A percentile compares a stretch with the other conserved stretches of the same genome.
phyloP scores from a whole-genome alignment of 2,329 filamentous ascomycete species.

The Aspergillus neotritici region DNA sequence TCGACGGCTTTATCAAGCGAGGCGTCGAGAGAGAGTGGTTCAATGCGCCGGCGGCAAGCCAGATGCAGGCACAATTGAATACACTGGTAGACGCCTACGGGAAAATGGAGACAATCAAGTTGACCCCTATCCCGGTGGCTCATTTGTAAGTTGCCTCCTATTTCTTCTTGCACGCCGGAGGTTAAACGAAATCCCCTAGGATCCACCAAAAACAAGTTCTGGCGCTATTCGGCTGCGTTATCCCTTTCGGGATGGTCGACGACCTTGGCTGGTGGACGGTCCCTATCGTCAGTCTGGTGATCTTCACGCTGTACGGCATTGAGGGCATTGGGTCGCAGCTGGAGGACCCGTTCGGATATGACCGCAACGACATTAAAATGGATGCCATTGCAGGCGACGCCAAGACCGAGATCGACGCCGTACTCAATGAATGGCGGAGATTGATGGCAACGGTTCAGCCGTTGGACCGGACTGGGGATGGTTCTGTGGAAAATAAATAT shows the following conservation, averaged over 20 bases:
- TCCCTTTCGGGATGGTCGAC: constrained; percentile 59
- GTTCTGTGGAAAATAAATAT: constrained; percentile 11
- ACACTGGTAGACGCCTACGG: constrained; percentile 54
- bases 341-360: constrained; percentile 62
- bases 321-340: constrained; percentile 59
- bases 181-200: constrained; percentile 21
- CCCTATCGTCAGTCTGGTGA: constrained; percentile 54
- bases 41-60: constrained; percentile 53
- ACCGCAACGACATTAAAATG: constrained; percentile 63
- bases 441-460: constrained; percentile 15
- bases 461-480: constrained; percentile 3
- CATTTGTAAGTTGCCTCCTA: constrained; percentile 41
- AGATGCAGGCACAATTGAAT: constrained; percentile 56
- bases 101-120: constrained; percentile 59
- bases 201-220: constrained; percentile 62
- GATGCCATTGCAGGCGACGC: constrained; percentile 60
- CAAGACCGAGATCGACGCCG: constrained; percentile 52
- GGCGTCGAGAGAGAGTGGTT: constrained; percentile 55
- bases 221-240: constrained; percentile 54
- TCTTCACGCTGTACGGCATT: constrained; percentile 60
- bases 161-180: background rate
- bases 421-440: constrained; percentile 54
- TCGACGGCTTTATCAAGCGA: constrained; percentile 57
- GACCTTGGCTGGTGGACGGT: constrained; percentile 60
- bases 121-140: constrained; percentile 60